These are phyloP conservation scores for Helicostylum pulchrum DNA, from an alignment of 192 early-diverging fungal genomes.

Conservation along the genomic window DNA sequence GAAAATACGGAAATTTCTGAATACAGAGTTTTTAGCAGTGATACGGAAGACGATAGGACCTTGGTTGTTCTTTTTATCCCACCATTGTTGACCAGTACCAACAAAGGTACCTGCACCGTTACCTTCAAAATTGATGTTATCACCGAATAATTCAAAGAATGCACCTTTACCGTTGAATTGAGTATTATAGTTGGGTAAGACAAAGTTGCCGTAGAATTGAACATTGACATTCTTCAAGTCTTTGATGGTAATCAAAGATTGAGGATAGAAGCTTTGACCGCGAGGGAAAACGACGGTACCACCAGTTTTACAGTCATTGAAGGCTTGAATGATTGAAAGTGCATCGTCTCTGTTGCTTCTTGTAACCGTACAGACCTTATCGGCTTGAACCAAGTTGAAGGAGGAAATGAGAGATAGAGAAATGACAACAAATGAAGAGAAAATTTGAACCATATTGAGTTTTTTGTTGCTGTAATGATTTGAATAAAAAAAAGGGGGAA, in stretches of 20 bases:
- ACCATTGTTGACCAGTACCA: constrained; percentile 25
- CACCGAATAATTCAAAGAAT: constrained; percentile 14
- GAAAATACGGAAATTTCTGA: constrained; percentile 17
- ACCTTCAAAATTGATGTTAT: constrained; percentile 15
- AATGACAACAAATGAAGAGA: no score
- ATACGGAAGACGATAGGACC: constrained; percentile 20
- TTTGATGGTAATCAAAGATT: constrained; percentile 3
- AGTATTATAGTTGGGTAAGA: constrained; percentile 10
- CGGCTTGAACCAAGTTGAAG: not conserved
- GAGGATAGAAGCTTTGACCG: constrained; percentile 12
- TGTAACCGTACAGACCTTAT: constrained; percentile 16
- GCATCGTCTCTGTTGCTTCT: constrained; percentile 16
- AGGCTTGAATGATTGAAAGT: constrained; percentile 9
- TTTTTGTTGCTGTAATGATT: no score
- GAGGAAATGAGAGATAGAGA: no score
- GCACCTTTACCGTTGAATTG: constrained; percentile 7
- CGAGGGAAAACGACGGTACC: constrained; percentile 17
- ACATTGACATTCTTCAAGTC: constrained; percentile 17
- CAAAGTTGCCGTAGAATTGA: constrained; percentile 16
- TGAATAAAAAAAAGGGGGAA: no score
- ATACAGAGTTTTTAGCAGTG: constrained; percentile 17
- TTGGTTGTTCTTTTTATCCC: constrained; percentile 13
- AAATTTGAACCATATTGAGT: no score
- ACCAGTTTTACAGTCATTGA: constrained; percentile 15
- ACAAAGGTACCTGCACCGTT: constrained; percentile 11